Percentiles rank a stretch among this genome's conserved stretches.
These are phyloP conservation scores for Inga leiocalycina DNA, from an alignment of 306 rosid species.

Conservation along the genomic window DNA sequence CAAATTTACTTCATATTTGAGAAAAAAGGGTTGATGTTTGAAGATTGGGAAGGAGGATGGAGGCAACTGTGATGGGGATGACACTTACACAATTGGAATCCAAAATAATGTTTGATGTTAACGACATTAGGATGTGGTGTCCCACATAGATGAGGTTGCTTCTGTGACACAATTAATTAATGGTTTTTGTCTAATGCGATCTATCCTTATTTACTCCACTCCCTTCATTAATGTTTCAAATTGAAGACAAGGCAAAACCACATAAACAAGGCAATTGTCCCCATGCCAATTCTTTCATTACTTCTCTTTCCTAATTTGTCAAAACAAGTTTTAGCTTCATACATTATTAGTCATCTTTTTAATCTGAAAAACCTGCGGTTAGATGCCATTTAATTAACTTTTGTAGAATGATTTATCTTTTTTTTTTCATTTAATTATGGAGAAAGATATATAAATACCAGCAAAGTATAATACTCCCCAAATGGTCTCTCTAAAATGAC, in stretches of 20 bases:
- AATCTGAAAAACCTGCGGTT: no score
- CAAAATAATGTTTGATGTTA: slow-evolving; percentile 32
- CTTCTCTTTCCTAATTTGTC: not conserved
- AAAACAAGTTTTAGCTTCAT: not conserved
- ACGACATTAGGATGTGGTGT: slow-evolving; percentile 40
- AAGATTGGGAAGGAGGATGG: slow-evolving; percentile 31
- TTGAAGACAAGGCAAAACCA: not conserved
- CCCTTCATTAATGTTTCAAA: not conserved
- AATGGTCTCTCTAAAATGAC: no score
- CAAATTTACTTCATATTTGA: not conserved
- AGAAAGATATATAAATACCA: no score
- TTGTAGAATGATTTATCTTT: not conserved
- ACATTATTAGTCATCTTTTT: not conserved
- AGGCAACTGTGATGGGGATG: slow-evolving; percentile 40
- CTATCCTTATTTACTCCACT: not conserved
- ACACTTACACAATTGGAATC: slow-evolving; percentile 35
- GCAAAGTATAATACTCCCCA: no score
- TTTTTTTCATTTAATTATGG: no score
- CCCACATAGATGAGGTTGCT: slow-evolving; percentile 35
- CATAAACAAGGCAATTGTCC: not conserved
- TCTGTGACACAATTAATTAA: slow-evolving; percentile 29
- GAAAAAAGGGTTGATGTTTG: not conserved
- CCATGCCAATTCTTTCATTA: not conserved
- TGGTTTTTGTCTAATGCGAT: slow-evolving; percentile 39
- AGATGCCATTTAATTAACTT: no score